phyloP scores from a whole-genome alignment of 768 basidiomycete genomes.

The Punctularia strigosozonata region DNA sequence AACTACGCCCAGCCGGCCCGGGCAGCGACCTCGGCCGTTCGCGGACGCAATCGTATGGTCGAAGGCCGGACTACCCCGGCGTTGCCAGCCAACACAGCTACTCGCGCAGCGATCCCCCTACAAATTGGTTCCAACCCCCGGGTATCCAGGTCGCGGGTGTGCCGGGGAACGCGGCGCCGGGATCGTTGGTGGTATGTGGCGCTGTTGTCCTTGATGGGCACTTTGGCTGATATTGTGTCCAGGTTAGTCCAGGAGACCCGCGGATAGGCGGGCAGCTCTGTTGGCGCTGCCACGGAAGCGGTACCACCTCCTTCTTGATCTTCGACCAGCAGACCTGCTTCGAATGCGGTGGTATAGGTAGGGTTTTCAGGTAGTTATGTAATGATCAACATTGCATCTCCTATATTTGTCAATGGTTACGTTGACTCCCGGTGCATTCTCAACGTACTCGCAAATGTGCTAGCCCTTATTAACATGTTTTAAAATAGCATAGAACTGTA shows the following conservation, averaged over 20 bases:
- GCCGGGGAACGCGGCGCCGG: slow-evolving; percentile 8
- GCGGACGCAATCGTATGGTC: neutral
- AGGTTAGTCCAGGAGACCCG: slow-evolving; percentile 56
- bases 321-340: slow-evolving; percentile 43
- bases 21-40: neutral
- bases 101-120: neutral
- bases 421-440: too few species aligned
- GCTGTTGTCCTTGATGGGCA: slow-evolving; percentile 10
- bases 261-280: slow-evolving; percentile 58
- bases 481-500: too few species aligned
- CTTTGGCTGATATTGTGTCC: slow-evolving; percentile 32
- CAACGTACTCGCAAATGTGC: too few species aligned
- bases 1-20: neutral
- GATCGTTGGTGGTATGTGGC: too few species aligned
- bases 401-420: neutral
- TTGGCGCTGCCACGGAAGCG: slow-evolving; percentile 52
- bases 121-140: neutral
- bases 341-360: slow-evolving; percentile 53
- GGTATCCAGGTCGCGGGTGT: neutral
- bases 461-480: too few species aligned
- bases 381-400: too few species aligned
- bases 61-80: slow-evolving; percentile 5
- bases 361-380: slow-evolving; percentile 28
- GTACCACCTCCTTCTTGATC: slow-evolving; percentile 36
- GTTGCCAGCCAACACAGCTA: neutral